Percentiles rank a stretch among this genome's conserved stretches.
Evolutionary conservation across 139 green algal species (phyloP).

Genomic region (Dunaliella sp.): DNA sequence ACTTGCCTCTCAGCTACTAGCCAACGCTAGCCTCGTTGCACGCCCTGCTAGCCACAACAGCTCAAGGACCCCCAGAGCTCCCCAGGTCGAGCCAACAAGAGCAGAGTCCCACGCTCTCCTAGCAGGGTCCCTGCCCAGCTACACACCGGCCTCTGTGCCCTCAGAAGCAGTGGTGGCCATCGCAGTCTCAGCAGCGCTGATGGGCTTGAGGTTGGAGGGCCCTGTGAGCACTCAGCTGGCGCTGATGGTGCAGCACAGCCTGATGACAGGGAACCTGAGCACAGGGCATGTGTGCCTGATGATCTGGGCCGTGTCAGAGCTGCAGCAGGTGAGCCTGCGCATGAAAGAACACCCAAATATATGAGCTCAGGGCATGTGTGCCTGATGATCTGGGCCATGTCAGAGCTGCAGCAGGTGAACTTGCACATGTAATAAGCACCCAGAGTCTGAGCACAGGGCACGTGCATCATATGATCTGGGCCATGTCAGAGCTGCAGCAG

Average conservation of each 20-base stretch:
- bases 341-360: too few species aligned
- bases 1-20: too few species aligned
- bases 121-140: too few species aligned
- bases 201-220: not conserved
- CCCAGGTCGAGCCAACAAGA: too few species aligned
- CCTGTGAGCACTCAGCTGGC: not conserved
- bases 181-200: not conserved
- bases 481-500: not conserved
- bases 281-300: not conserved
- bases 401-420: not conserved
- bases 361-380: not conserved
- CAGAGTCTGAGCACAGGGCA: not conserved
- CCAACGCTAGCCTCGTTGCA: too few species aligned
- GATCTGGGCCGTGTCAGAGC: not conserved
- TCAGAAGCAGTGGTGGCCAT: not conserved
- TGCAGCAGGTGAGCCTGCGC: not conserved
- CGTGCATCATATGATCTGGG: not conserved
- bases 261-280: not conserved
- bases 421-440: too few species aligned
- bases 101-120: too few species aligned
- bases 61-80: too few species aligned
- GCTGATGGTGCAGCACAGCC: not conserved
- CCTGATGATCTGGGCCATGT: not conserved
- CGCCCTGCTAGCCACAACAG: too few species aligned
- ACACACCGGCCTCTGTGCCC: too few species aligned